Base-by-base conservation (phyloP, 2,329 filamentous ascomycete species). In the Microdochium nivale region DNA sequence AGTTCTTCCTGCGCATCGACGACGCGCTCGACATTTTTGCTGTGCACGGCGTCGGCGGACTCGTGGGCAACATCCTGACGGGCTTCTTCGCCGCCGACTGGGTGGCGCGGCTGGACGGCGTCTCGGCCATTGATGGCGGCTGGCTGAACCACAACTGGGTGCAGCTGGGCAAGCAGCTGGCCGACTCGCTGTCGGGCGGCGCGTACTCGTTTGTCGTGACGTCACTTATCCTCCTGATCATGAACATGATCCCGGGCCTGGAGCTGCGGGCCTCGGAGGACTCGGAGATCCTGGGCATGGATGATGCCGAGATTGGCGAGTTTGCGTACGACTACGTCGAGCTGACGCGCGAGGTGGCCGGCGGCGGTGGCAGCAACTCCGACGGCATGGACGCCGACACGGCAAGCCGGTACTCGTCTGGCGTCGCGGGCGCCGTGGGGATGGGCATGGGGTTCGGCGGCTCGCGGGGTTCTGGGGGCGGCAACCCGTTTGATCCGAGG, bases 271-370 rank as follows among this genome's bases (percentile, higher is more conserved):
- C 84, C 0, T 77, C 73, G 14, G 85, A 89, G 59, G 86, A 94
- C 56, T 86, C 88, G 35, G 90, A 95, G 68, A 83, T 90, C 49
- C 74, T 90, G 43, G 90, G 90, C 58, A 90, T 95, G 54, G 90
- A 95, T 62, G 90, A 95, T 61, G 84, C 87, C 24, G 90, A 96
- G 70, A 88, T 95, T 62, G 90, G 90, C 66, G 90, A 95, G 72
- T 95, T 94, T 66, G 90, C 89, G n/a, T 95, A 95, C 67, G 90
- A 95, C 68, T 95, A 95, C 61, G 88, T 95, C 58, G 90, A 95
- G 75, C 75, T 94, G 57, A 86, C 81, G 21, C 77, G 88, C 55
- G 85, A 88, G 58, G 77, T 87, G 21, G 52, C 69, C 21, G 8
- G 40, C 21, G 40, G 19, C n/a, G 9, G 16, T 5, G 19, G 14